phyloP scores from a whole-genome alignment of 148 eudicot genomes.

The Oxyria digyna region DNA sequence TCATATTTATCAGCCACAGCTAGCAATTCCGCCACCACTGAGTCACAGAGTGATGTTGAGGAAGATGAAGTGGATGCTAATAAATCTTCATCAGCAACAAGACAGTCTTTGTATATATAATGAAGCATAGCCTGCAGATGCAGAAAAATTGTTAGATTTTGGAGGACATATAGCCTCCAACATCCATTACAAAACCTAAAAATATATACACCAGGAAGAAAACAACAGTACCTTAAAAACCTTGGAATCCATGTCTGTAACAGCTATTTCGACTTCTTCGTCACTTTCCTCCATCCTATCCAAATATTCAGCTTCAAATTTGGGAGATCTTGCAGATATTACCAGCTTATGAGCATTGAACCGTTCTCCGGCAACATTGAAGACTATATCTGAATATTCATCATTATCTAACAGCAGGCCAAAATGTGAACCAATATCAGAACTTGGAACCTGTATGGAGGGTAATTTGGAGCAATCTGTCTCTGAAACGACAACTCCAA shows the following conservation, averaged over 20 bases:
- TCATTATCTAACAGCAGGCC: constrained; percentile 24
- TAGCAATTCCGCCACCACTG: constrained; percentile 16
- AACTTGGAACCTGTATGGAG: constrained; percentile 23
- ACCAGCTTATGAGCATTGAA: constrained; percentile 21
- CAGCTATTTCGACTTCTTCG: constrained; percentile 6
- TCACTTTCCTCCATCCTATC: constrained; percentile 5
- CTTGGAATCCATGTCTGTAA: constrained; percentile 22
- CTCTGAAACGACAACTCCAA: constrained; percentile 24
- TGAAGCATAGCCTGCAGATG: constrained; percentile 22
- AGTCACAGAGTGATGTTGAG: constrained; percentile 9
- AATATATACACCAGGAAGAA: not conserved
- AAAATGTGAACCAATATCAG: constrained; percentile 28
- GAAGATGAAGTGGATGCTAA: constrained; percentile 11
- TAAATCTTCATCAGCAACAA: constrained; percentile 16
- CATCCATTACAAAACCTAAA: not conserved
- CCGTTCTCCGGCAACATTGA: constrained; percentile 18
- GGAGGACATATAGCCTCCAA: not conserved
- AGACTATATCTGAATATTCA: constrained; percentile 22
- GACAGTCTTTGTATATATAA: constrained; percentile 19
- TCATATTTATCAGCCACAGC: constrained; percentile 22
- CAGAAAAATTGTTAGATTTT: not conserved
- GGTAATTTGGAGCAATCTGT: constrained; percentile 23
- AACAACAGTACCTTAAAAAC: constrained; percentile 19
- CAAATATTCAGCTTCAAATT: constrained; percentile 16
- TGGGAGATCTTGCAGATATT: constrained; percentile 21